Evolutionary conservation across 805 yeast species (phyloP).

Genomic region (Monosporozyma servazzii): DNA sequence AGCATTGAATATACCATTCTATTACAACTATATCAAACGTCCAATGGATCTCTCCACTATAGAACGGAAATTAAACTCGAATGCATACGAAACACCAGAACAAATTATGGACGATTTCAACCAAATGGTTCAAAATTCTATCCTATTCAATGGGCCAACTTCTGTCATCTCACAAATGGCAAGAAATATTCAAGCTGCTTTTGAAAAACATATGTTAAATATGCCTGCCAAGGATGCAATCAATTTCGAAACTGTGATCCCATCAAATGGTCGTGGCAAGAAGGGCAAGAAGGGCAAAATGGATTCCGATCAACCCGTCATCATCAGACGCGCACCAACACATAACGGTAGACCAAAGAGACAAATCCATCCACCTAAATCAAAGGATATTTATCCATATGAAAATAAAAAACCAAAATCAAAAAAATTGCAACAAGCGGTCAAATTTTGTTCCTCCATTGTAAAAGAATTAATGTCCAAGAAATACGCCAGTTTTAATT

Average conservation of each 20-base stretch:
- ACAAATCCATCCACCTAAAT: slow-evolving; percentile 92
- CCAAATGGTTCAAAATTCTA: slow-evolving; percentile 76
- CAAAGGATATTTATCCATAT: slow-evolving; percentile 79
- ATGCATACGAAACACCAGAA: slow-evolving; percentile 64
- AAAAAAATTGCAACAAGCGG: slow-evolving; percentile 83
- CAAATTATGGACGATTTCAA: slow-evolving; percentile 71
- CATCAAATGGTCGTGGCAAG: slow-evolving; percentile 22
- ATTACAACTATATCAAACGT: slow-evolving; percentile 68
- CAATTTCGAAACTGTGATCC: slow-evolving; percentile 19
- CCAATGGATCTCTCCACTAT: slow-evolving; percentile 95
- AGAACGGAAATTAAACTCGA: slow-evolving; percentile 62
- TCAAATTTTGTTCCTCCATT: slow-evolving; percentile 74
- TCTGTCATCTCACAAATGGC: slow-evolving; percentile 88
- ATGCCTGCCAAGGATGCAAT: slow-evolving; percentile 60
- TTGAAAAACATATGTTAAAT: slow-evolving; percentile 85
- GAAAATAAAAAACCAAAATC: slow-evolving; percentile 70
- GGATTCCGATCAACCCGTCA: slow-evolving; percentile 30
- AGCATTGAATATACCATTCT: slow-evolving; percentile 82
- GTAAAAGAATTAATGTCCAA: slow-evolving; percentile 75
- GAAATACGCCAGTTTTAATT: slow-evolving; percentile 75
- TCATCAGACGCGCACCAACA: slow-evolving; percentile 64
- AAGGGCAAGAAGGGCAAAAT: slow-evolving; percentile 17
- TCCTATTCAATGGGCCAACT: slow-evolving; percentile 73
- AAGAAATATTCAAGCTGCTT: slow-evolving; percentile 78
- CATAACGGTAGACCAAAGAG: slow-evolving; percentile 87